Conservation (phyloP, 2,329 filamentous ascomycete species). For the Ophiostoma ulmi region DNA sequence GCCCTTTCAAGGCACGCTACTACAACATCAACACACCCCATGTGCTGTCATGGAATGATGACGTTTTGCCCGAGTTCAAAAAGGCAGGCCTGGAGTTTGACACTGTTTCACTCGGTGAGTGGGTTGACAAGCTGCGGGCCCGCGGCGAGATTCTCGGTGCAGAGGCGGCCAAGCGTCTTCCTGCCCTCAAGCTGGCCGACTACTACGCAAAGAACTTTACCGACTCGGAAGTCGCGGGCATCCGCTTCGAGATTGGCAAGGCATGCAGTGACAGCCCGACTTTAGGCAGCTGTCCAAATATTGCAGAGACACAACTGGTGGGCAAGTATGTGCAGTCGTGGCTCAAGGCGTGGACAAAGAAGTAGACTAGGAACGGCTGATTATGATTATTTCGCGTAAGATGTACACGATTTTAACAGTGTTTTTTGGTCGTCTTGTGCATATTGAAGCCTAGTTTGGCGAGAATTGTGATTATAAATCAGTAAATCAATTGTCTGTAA, state of each 20-base stretch:
- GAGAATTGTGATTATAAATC: not conserved
- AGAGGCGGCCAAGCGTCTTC: constrained; percentile 21
- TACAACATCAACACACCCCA: constrained; percentile 46
- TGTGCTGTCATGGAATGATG: constrained; percentile 45
- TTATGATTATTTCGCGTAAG: not conserved
- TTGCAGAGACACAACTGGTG: constrained; percentile 20
- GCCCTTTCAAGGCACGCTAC: constrained; percentile 33
- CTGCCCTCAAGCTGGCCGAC: constrained; percentile 26
- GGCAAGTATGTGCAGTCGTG: constrained; percentile 25
- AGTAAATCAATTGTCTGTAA: not conserved
- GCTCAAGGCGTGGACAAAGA: constrained; percentile 24
- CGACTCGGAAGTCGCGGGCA: constrained; percentile 7
- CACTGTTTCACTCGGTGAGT: constrained; percentile 43
- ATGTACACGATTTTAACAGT: not conserved
- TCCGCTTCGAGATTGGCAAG: constrained; percentile 23
- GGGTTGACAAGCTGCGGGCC: constrained; percentile 21
- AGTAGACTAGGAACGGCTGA: not conserved
- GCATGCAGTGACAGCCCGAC: constrained; percentile 23
- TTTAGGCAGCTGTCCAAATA: constrained; percentile 21
- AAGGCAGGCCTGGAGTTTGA: constrained; percentile 43
- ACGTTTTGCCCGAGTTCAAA: constrained; percentile 46
- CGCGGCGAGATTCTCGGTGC: constrained; percentile 20
- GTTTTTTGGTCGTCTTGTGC: not conserved
- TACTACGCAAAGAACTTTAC: constrained; percentile 22
- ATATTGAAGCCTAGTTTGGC: not conserved